Evolutionary conservation across 768 basidiomycete genomes (phyloP).

Genomic region (Suillus subaureus): DNA sequence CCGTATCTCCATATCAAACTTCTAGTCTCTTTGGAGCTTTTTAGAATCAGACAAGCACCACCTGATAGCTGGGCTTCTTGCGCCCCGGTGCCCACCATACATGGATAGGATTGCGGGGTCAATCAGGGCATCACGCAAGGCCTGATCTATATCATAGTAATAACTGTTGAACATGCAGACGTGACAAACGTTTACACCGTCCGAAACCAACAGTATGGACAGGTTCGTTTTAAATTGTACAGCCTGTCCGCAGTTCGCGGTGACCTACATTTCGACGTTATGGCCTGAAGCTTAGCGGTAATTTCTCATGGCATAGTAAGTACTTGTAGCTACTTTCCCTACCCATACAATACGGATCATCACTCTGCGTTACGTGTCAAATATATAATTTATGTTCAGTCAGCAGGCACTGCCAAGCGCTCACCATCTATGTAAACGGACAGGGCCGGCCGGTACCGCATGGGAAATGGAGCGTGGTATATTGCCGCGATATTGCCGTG

Average conservation of each 20-base stretch:
- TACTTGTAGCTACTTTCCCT: neutral
- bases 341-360: neutral
- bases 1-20: neutral
- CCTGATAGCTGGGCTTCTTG: neutral
- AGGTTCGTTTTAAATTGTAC: neutral
- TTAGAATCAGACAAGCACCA: neutral
- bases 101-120: neutral
- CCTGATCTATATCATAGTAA: no score
- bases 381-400: neutral
- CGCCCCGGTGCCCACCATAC: neutral
- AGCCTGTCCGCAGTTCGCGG: neutral
- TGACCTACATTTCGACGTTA: neutral
- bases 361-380: neutral
- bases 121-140: neutral
- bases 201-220: neutral
- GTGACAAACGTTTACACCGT: neutral
- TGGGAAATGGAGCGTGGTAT: slow-evolving; percentile 2
- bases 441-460: neutral
- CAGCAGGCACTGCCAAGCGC: neutral
- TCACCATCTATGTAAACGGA: neutral
- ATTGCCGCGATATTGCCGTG: slow-evolving; percentile 1
- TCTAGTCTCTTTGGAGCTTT: neutral
- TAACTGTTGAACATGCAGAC: neutral
- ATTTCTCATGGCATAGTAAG: neutral
- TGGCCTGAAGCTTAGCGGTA: neutral